Base-by-base conservation (phyloP, 2,329 filamentous ascomycete species). In the Phaeosphaeriaceae sp. region DNA sequence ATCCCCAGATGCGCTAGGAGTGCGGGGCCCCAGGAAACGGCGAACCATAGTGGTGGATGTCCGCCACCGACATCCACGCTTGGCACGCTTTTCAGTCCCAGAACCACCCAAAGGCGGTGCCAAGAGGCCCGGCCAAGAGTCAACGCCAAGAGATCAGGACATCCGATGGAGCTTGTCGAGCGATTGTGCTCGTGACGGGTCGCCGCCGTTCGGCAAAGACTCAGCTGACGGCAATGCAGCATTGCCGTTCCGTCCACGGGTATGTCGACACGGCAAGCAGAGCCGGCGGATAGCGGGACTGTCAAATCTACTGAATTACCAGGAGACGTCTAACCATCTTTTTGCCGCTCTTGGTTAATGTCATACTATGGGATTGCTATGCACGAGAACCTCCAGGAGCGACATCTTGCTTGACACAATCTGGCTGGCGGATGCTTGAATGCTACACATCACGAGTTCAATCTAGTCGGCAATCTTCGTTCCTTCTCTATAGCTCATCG, bases 11-110 rank as follows among this genome's bases (percentile, higher is more conserved):
- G 42, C 40, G 46, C 60, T 58, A 63, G 56, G 51, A 54, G 27
- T 60, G 63, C 63, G 63, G 63, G 63, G 63, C 63, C 63, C 63
- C 62, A 56, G 59, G 54, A 57, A 51, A 44, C 41, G 50, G 51
- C 59, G 57, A 66, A 60, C 54, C 46, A 61, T 31, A 24, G 50
- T 45, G 33, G 31, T 47, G 48, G 42, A 52, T 33, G 51, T 48
- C 47, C 48, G 54, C 56, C 61, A 57, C 53, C 31, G 31, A 36
- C 31, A 7, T 11, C 13, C 31, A 11, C 44, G 21, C 24, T 47
- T 22, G 21, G 17, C 44, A 24, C 3, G 6, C 31, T 36, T 36
- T 36, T 36, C 31, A 36, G 31, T 36, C 31, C 31, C 13, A 36
- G 31, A 15, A 36, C 31, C 31, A 13, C 31, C 31, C 3, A 3